Percentiles rank a stretch among this genome's conserved stretches.
These are phyloP conservation scores for Colletotrichum siamense DNA, from an alignment of 2,329 filamentous ascomycete genomes.

Conservation along the genomic window DNA sequence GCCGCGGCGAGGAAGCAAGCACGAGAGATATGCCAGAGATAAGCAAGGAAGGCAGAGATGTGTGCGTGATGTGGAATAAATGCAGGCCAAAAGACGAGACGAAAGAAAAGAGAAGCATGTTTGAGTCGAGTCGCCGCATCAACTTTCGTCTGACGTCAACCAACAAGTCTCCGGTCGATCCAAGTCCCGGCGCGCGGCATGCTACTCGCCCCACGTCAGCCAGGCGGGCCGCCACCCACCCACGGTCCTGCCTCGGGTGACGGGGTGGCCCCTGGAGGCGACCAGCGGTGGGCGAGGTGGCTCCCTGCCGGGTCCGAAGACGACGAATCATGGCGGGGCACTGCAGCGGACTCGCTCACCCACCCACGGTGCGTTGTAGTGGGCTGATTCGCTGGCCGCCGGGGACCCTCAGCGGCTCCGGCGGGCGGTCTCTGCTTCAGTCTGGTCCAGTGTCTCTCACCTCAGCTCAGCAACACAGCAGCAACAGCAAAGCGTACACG, in stretches of 20 bases:
- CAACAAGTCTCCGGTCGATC: background rate
- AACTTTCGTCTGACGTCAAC: constrained; percentile 18
- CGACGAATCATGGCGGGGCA: constrained; percentile 5
- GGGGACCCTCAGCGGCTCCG: background rate
- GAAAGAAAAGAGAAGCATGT: background rate
- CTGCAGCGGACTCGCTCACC: background rate
- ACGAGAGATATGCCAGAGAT: background rate
- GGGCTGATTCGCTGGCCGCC: background rate
- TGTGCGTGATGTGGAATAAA: background rate
- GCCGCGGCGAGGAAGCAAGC: background rate
- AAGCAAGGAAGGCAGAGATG: background rate
- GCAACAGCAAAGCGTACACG: background rate
- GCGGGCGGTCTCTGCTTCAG: background rate
- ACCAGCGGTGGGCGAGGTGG: background rate
- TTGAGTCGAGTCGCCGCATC: constrained; percentile 8
- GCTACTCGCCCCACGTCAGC: background rate
- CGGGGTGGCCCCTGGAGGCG: background rate
- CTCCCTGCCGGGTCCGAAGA: constrained; percentile 4
- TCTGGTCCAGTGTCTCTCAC: background rate
- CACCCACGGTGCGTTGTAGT: background rate
- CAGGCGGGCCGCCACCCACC: constrained; percentile 1
- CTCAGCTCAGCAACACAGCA: background rate
- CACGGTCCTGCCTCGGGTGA: background rate
- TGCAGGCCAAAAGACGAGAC: background rate
- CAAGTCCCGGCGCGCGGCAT: background rate